Conservation (phyloP, 768 basidiomycete species). For the Phylloporus sp. region DNA sequence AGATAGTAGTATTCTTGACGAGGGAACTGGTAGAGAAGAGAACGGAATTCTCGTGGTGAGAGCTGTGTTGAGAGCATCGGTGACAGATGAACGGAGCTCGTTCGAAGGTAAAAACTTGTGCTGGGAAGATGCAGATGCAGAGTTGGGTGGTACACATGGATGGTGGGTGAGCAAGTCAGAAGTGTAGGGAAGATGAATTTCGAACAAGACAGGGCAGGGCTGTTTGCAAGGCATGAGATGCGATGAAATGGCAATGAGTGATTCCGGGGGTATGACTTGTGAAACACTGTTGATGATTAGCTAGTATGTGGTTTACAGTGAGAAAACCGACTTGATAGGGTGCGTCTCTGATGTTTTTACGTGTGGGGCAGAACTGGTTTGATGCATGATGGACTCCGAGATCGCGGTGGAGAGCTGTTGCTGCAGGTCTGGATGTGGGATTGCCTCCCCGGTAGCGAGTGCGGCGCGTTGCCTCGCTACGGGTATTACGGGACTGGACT, state of each 20-base stretch:
- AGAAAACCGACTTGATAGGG: conserved; percentile 70
- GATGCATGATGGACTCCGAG: conserved; percentile 35
- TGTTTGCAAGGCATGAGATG: conserved; percentile 24
- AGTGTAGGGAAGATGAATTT: conserved; percentile 29
- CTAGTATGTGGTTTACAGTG: not conserved
- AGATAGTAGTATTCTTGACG: conserved; percentile 18
- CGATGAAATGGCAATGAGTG: conserved; percentile 40
- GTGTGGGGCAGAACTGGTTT: not conserved
- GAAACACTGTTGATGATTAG: conserved; percentile 41
- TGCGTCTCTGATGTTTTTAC: conserved; percentile 76
- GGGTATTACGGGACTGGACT: conserved; percentile 15
- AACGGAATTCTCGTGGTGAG: conserved; percentile 16
- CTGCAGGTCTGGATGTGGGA: conserved; percentile 33
- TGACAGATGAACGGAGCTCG: conserved; percentile 15
- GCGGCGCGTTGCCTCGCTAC: conserved; percentile 23
- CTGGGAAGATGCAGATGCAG: conserved; percentile 15
- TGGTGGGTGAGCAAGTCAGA: conserved; percentile 38
- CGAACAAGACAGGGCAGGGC: conserved; percentile 33
- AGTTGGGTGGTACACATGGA: conserved; percentile 32
- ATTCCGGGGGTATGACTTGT: conserved; percentile 51
- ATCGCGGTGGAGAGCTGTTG: conserved; percentile 55
- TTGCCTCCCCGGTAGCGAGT: conserved; percentile 13
- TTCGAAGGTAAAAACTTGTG: conserved; percentile 6
- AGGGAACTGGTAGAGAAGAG: conserved; percentile 15
- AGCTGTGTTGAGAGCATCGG: conserved; percentile 22